Conservation (phyloP, 306 rosid genomes). For the Cucumis sativus region Cucumber_9930_V3 NC_026655.2:4281501-4282000, state of each 20-base stretch:
- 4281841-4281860: neutral
- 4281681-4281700: neutral
- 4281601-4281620: too few species aligned
- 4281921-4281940: neutral
- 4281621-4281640: too few species aligned
- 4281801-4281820: neutral
- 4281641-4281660: neutral
- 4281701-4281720: neutral
- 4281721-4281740: neutral
- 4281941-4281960: neutral
- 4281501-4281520: too few species aligned
- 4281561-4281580: too few species aligned
- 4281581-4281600: too few species aligned
- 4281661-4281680: neutral
- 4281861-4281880: neutral
- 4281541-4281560: too few species aligned
- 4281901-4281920: neutral
- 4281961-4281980: too few species aligned
- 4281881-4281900: neutral
- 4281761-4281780: neutral
- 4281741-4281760: neutral
- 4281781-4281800: neutral
- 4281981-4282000: neutral
- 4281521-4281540: too few species aligned
- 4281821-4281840: slow-evolving; percentile 5